These are phyloP conservation scores for Peniophora sp. DNA, from an alignment of 1,284 basidiomycete species.

Conservation along the genomic window DNA sequence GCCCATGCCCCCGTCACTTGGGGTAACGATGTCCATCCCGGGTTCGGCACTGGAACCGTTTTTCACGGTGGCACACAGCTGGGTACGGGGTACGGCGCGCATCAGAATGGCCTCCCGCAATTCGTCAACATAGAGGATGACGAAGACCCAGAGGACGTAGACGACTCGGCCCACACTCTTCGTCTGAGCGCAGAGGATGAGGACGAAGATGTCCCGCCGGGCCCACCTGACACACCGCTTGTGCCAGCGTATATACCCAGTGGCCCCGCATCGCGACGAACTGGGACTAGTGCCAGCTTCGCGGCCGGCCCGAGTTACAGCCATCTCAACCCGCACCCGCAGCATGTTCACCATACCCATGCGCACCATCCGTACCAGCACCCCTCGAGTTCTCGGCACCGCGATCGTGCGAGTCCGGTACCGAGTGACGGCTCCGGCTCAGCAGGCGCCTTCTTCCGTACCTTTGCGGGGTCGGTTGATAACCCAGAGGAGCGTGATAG, in stretches of 20 bases:
- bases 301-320: neutral
- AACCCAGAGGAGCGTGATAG: conserved; percentile 15
- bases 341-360: conserved; percentile 17
- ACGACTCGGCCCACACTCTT: conserved; percentile 37
- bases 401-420: conserved; percentile 39
- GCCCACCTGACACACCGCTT: neutral
- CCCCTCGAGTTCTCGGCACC: conserved; percentile 39
- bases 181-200: conserved; percentile 26
- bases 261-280: neutral
- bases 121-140: conserved; percentile 6
- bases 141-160: conserved; percentile 37
- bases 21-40: too few species aligned
- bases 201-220: conserved; percentile 11
- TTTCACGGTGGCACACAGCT: too few species aligned
- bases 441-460: conserved; percentile 51
- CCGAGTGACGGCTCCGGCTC: conserved; percentile 48
- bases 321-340: conserved; percentile 1
- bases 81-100: too few species aligned
- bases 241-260: neutral
- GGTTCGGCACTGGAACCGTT: too few species aligned
- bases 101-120: neutral
- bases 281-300: neutral
- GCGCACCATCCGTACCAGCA: conserved; percentile 44
- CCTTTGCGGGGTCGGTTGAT: conserved; percentile 36
- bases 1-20: too few species aligned